These are phyloP conservation scores for Paecilomyces sp. DNA, from an alignment of 2,329 filamentous ascomycete species.

Conservation along the genomic window DNA sequence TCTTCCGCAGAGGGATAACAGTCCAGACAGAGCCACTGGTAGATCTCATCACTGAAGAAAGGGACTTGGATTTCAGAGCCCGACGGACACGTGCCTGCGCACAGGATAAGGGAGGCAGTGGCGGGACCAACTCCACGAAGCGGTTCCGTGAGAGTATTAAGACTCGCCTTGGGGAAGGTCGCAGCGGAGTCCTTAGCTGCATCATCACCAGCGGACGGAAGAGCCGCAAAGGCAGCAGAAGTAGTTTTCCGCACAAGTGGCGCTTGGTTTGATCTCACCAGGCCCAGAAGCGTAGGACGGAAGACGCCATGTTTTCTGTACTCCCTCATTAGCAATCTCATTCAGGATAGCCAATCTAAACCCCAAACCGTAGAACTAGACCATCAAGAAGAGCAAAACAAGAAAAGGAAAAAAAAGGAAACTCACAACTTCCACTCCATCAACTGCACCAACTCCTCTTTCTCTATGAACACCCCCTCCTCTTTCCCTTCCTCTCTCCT, in stretches of 20 bases:
- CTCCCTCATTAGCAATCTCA: neutral
- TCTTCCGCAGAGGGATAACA: slow-evolving; percentile 11
- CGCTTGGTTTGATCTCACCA: slow-evolving; percentile 30
- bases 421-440: slow-evolving; percentile 41
- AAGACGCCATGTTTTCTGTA: slow-evolving; percentile 32
- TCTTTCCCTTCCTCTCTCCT: slow-evolving; percentile 9
- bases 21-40: slow-evolving; percentile 28
- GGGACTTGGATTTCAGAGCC: slow-evolving; percentile 17
- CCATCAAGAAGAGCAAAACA: neutral
- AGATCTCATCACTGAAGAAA: slow-evolving; percentile 38
- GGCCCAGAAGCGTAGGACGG: slow-evolving; percentile 32
- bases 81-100: slow-evolving; percentile 16
- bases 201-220: slow-evolving; percentile 7
- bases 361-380: neutral
- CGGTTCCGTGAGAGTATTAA: slow-evolving; percentile 25
- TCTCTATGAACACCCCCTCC: slow-evolving; percentile 16
- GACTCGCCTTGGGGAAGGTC: slow-evolving; percentile 21
- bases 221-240: slow-evolving; percentile 16
- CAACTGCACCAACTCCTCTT: slow-evolving; percentile 28
- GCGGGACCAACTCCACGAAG: slow-evolving; percentile 37
- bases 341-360: neutral
- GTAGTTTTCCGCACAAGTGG: slow-evolving; percentile 19
- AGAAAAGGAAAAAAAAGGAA: slow-evolving; percentile 2
- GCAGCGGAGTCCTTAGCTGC: slow-evolving; percentile 5
- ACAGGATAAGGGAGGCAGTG: slow-evolving; percentile 36